Conservation (phyloP, 148 eudicot species). For the Rhododendron simsii region DNA sequence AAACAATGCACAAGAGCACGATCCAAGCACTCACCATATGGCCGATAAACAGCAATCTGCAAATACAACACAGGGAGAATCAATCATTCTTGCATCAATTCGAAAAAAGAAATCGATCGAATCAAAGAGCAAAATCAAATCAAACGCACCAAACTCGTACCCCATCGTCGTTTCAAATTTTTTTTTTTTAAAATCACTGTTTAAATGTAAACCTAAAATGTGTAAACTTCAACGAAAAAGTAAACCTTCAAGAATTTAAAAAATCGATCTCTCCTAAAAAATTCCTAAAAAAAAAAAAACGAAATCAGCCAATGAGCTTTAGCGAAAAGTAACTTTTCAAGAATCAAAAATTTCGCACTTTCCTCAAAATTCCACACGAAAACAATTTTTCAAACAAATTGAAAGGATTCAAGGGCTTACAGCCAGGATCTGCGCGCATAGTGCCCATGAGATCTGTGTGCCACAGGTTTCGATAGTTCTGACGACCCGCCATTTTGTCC, state of each 20-base stretch:
- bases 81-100: not conserved
- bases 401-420: slow-evolving; percentile 23
- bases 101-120: not conserved
- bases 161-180: not conserved
- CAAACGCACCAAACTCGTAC: not conserved
- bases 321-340: not conserved
- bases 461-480: slow-evolving; percentile 75
- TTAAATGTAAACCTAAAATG: not conserved
- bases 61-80: not conserved
- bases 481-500: slow-evolving; percentile 60
- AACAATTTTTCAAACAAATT: not conserved
- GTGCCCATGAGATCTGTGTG: slow-evolving; percentile 73
- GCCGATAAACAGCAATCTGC: slow-evolving; percentile 51
- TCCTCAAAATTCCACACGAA: not conserved
- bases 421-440: slow-evolving; percentile 57
- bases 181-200: too few species aligned
- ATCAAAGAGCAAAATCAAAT: not conserved
- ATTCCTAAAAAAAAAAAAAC: not conserved
- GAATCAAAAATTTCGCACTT: not conserved
- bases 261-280: not conserved
- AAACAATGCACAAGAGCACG: not conserved
- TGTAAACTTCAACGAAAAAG: not conserved
- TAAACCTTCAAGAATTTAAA: not conserved
- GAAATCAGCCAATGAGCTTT: not conserved
- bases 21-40: slow-evolving; percentile 51